Evolutionary conservation across 176 grass and related monocot genomes (phyloP), one percentile per base, ranked within the genome.

Genomic region (Cenchrus americanus): DNA sequence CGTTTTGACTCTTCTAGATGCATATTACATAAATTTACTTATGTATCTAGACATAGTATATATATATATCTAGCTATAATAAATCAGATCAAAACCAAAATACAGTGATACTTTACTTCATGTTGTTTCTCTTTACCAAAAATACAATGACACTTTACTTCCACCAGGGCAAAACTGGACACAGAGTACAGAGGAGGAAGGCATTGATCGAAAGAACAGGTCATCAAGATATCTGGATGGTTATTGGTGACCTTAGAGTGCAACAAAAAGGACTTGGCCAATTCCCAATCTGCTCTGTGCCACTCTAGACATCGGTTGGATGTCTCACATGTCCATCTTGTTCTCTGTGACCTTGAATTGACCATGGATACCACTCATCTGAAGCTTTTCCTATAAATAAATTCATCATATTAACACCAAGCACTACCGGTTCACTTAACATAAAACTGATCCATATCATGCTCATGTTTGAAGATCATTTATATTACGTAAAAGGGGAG

Each of bases 321-420:
- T 49, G 41, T 62, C 50, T 58, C 48, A 81, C 0, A 10, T 32
- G 41, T 32, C 26, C 68, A 75, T 41, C 50, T 76, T 69, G 27
- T 60, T 51, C 65, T 66, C 15, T 40, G n/a, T 24, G 14, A 27
- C 27, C 27, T n/a, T 53, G 47, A 72, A 53, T 53, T 11, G 44
- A 37, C 34, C 34, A 37, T 37, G 54, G 7, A 58, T n/a, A 58
- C 19, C 53, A 55, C 53, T 19, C 53, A n/a, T n/a, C 54, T 58
- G 19, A 58, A 58, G 54, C 54, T n/a, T 58, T 58, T n/a, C 54
- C 54, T 71, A 42, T 75, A 83, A 53, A 8, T 44, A 34, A 27
- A 18, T 30, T 55, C 21, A 75, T 84, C 21, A 84, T 3, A 57
- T n/a, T 5, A 46, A 76, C 10, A 67, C 7, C 10, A 34, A 54